Base-by-base conservation (phyloP, 164 flowering plant species). In the Buxus sempervirens region DNA sequence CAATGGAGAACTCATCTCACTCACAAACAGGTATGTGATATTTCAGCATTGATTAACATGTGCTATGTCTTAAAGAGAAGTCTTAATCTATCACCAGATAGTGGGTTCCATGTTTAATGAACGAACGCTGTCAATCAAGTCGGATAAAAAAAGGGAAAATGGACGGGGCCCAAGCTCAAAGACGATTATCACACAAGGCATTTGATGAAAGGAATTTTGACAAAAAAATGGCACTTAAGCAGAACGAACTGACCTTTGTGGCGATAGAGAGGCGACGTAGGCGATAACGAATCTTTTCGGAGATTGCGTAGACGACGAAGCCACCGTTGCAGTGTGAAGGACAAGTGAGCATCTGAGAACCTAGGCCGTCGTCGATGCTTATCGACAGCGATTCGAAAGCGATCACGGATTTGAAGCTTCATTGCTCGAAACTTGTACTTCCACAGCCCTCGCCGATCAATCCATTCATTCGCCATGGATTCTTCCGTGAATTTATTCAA, bases 341-440 rank as follows among this genome's bases (percentile, higher is more conserved):
- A 83, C 64, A 83, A 76, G 70, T 79, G 81, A 18, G 83, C 84
- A 58, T 85, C 81, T 58, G 80, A 66, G 28, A 81, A 59, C 26
- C 70, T 75, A 9, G 76, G 76, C 15, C 78, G 72, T 18, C 71
- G 79, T 49, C 79, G 76, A 57, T 80, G 90, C n/a, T 75, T 72
- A 69, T 89, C 90, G 64, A 91, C 97, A 8, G 88, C 88, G 20
- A 94, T 86, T 27, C 96, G 73, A 70, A 90, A 86, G 2, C 96
- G 88, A 36, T 91, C 80, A 27, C 91, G 71, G 65, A 94, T 78
- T 28, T 78, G 87, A 19, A 88, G 82, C 78, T 85, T 87, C 58
- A 94, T 66, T 0, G 73, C 72, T 62, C 80, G 75, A 6, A 85
- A 82, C 62, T 82, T 88, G 70, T 69, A 69, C 81, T 80, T 88